Percentiles rank a stretch among this genome's conserved stretches.
These are phyloP conservation scores for Hyaloperonospora brassicae DNA, from an alignment of 352 stramenopile genomes.

Conservation along the genomic window DNA sequence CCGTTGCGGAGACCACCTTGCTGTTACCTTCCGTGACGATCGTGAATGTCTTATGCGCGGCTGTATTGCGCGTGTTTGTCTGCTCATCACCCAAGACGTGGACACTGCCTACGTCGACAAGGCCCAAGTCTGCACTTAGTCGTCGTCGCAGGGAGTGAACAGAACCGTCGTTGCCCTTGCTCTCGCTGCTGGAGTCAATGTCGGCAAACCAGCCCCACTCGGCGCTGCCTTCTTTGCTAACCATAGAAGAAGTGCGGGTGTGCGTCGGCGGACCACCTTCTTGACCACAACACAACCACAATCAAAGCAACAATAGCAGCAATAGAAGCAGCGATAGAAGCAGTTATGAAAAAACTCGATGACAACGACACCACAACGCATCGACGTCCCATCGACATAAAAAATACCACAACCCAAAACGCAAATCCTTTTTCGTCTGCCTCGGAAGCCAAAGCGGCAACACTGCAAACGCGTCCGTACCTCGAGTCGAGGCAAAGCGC, in stretches of 20 bases:
- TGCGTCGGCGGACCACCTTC: slow-evolving; percentile 35
- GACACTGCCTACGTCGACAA: slow-evolving; percentile 57
- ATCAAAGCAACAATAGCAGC: neutral
- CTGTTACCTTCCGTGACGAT: slow-evolving; percentile 64
- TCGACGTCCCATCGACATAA: slow-evolving; percentile 21
- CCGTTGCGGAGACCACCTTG: slow-evolving; percentile 68
- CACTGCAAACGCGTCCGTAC: slow-evolving; percentile 23
- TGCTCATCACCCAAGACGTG: slow-evolving; percentile 80
- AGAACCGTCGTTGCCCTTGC: slow-evolving; percentile 60
- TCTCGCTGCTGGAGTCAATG: slow-evolving; percentile 83
- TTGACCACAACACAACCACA: neutral
- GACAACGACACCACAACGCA: slow-evolving; percentile 21
- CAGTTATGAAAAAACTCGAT: too few species aligned
- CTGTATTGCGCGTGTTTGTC: slow-evolving; percentile 73
- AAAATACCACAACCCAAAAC: too few species aligned
- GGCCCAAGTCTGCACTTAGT: slow-evolving; percentile 60
- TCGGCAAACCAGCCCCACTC: slow-evolving; percentile 86
- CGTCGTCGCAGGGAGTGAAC: slow-evolving; percentile 54
- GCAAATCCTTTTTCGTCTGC: too few species aligned
- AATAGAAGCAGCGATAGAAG: slow-evolving; percentile 6
- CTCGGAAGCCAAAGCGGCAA: too few species aligned
- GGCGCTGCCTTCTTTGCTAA: slow-evolving; percentile 70
- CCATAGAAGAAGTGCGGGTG: slow-evolving; percentile 56
- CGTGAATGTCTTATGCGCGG: slow-evolving; percentile 82
- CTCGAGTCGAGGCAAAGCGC: slow-evolving; percentile 66